Evolutionary conservation across 306 rosid species (phyloP), one percentile per base, ranked within the genome.

Genomic region (Quercus ilex): DNA sequence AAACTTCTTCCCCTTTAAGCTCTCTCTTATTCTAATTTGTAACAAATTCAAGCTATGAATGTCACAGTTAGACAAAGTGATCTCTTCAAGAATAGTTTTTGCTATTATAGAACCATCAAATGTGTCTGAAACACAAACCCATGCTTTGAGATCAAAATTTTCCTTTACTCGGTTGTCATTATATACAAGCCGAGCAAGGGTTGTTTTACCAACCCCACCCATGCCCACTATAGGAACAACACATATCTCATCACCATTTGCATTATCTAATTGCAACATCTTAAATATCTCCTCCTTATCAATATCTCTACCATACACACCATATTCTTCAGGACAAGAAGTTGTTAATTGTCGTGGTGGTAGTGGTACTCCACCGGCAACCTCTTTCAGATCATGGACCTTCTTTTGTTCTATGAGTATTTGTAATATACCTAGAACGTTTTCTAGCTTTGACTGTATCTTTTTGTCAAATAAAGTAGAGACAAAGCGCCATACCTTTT

Each of bases 161-260:
- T 55, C 68, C 6, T 55, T 9, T 55, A 69, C 15, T 56, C 69
- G 55, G 5, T 11, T 10, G 70, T 77, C 81, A 68, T 68, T 77
- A 21, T 35, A 69, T 1, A 77, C 26, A 21, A 33, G 69, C 8
- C 57, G 75, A 19, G 75, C 75, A 1, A 77, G 58, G 1, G 75
- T 77, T 7, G 58, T 77, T 63, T 77, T 69, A 13, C 75, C 81
- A 38, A 77, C 1, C 55, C 81, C 75, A 25, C 81, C 75, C 75
- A 77, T 68, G 3, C 81, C 81, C 57, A 77, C 75, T 14, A 69
- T 56, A 23, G 81, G 38, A 35, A 77, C 19, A 68, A 77, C 15
- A 33, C 75, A 77, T 33, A 38, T 21, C 6, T 15, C n/a, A 19
- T 9, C 26, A 14, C 13, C 43, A 20, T 5, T 3, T 5, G 17